Base-by-base conservation (phyloP, 176 grass and related monocot genomes). In the Dendrocalamus sinicus region DNA sequence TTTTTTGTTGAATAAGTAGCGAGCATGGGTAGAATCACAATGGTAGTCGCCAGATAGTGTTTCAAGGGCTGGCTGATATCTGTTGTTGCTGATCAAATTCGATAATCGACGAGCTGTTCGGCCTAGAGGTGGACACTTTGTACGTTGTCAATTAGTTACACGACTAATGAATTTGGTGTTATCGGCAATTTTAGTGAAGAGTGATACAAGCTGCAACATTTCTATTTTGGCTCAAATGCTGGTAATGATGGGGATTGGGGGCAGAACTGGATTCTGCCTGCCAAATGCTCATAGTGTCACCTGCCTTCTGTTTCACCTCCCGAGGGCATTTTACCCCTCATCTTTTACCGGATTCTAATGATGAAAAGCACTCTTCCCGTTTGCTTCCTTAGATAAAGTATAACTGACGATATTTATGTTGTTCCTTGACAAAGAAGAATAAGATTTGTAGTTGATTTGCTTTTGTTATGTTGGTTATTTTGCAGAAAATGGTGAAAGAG, bases 401-500 rank as follows among this genome's bases (percentile, higher is more conserved):
- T 55, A 43, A 20, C 7, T 76, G 48, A 23, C 8, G 52, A 57
- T 66, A 19, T 64, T 23, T 74, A 14, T 63, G 22, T 77, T 70
- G 19, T 45, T 32, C 69, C 16, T 12, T 81, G 47, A 72, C 1
- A 80, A 66, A 64, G 1, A 17, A 58, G 23, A 23, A 80, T 80
- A 35, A 41, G 46, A 75, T 75, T 45, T 14, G 7, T 57, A 53
- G 47, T 50, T 62, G 7, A 43, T 76, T 83, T 40, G 47, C 0
- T 76, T 59, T 79, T 79, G 5, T 54, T 82, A 7, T 30, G 54
- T 70, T 91, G 67, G 45, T 68, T 91, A 12, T 45, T 75, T 86
- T 84, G 37, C 72, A 98, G 95, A 98, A 98, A 90, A 80, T 28
- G 61, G 51, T 89, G 8, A 90, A 72, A 73, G 84, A 95, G 51